Evolutionary conservation across 2,329 filamentous ascomycete species (phyloP), one percentile per base, ranked within the genome.

Genomic region (Fusarium xylarioides): DNA sequence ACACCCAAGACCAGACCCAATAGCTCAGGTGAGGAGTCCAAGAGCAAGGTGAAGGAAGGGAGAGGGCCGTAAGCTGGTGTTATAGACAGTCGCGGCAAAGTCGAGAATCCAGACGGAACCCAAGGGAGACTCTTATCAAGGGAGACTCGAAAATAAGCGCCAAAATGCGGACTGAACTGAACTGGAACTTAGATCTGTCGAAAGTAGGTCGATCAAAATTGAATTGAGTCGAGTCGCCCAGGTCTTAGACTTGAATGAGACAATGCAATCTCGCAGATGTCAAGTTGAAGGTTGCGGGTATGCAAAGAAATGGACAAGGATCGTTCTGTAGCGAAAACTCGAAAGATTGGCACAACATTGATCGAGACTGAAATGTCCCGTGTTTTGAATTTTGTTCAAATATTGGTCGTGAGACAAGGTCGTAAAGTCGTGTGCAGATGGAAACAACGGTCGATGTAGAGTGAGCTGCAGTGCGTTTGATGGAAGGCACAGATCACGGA

Each of bases 191-290:
- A 47, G 60, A 28, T 49, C 35, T 57, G 52, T 69, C 69, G 52
- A 66, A 66, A 62, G 50, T 70, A 61, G 47, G 43, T 60, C 34
- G 26, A 63, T 55, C 57, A 73, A 59, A 44, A 49, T 50, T 40
- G 26, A 60, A 56, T 55, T 66, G 65, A 37, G 50, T 59, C 32
- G 50, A 50, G 43, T 69, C 21, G 42, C 28, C 23, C 63, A 54
- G 58, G 66, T 74, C 70, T 71, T 53, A 72, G 68, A 74, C 59
- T 59, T 59, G 40, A 44, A 58, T 74, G 60, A 74, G 71, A 74
- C 71, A 74, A 47, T n/a, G 68, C 46, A 74, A 74, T 74, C 65
- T 74, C 57, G 44, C 44, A 42, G 63, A 72, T 59, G 42, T 61
- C 63, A 64, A 54, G 52, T 67, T 50, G 57, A 65, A 62, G 59